These are phyloP conservation scores for Falciphora oryzae DNA, from an alignment of 2,329 filamentous ascomycete genomes.

Conservation along the genomic window DNA sequence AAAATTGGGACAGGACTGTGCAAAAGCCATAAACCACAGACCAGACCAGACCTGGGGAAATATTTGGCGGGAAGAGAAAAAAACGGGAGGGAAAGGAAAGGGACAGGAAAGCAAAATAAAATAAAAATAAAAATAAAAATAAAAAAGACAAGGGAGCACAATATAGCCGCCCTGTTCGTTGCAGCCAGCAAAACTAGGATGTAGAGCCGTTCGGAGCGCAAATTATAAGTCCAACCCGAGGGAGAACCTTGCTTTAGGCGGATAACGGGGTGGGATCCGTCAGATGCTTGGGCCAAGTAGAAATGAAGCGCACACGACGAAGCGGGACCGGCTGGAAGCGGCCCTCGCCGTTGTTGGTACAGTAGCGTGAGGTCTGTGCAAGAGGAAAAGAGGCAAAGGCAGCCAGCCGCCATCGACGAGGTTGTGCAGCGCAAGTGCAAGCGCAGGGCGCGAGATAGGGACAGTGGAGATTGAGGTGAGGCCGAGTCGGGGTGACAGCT, in stretches of 20 bases:
- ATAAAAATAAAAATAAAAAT: not conserved
- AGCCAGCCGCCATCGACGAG: not conserved
- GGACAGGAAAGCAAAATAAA: not conserved
- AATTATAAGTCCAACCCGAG: conserved; percentile 1
- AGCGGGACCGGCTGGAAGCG: not conserved
- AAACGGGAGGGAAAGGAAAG: not conserved
- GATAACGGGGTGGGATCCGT: not conserved
- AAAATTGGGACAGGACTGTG: not conserved
- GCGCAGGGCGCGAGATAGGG: not conserved
- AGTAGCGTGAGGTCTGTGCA: not conserved
- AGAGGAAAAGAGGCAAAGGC: not conserved
- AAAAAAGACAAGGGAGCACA: not conserved
- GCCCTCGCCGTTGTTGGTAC: not conserved
- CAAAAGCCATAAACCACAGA: not conserved
- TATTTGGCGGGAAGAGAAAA: not conserved
- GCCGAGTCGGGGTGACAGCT: too few species aligned
- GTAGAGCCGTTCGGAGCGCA: not conserved
- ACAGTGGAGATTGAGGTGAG: too few species aligned
- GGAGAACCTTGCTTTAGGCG: not conserved
- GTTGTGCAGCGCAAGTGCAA: not conserved
- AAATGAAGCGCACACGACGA: not conserved
- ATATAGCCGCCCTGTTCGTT: not conserved
- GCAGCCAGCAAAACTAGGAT: not conserved
- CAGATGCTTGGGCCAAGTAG: not conserved
- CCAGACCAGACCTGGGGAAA: not conserved